Conservation (phyloP, 2,329 filamentous ascomycete genomes). For the Aspergillus tanneri region DNA sequence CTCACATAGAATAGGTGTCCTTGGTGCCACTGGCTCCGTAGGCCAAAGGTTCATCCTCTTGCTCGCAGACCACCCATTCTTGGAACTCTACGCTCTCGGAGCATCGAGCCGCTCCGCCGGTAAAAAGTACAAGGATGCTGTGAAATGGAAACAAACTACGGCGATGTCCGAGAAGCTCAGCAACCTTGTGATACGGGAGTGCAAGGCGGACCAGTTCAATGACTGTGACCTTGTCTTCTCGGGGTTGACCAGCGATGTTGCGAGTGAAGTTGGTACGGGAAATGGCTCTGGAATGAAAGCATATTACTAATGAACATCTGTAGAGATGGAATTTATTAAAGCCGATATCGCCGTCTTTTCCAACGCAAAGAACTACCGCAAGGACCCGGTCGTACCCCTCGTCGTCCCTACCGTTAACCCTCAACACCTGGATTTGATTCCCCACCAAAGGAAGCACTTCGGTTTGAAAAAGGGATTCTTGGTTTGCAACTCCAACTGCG, state of each 20-base stretch:
- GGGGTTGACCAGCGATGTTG: conserved; percentile 87
- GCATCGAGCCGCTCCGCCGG: conserved; percentile 86
- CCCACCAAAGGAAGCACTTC: conserved; percentile 76
- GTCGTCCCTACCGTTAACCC: conserved; percentile 96
- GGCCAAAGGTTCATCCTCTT: conserved; percentile 94
- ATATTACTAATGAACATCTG: conserved; percentile 5
- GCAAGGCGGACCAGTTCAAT: conserved; percentile 74
- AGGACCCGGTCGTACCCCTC: conserved; percentile 83
- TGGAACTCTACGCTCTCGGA: conserved; percentile 83
- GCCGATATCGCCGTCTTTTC: conserved; percentile 91
- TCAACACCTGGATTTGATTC: conserved; percentile 79
- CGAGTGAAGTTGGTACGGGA: conserved; percentile 77
- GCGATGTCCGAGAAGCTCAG: conserved; percentile 75
- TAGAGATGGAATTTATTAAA: conserved; percentile 87
- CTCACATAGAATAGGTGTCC: conserved; percentile 58
- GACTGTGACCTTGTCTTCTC: conserved; percentile 95
- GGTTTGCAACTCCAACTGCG: conserved; percentile 98
- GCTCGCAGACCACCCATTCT: conserved; percentile 80
- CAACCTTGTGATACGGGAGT: conserved; percentile 81
- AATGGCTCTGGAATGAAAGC: not conserved
- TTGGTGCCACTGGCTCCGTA: conserved; percentile 90
- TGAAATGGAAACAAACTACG: conserved; percentile 87
- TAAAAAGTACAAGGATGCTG: conserved; percentile 92
- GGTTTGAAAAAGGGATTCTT: conserved; percentile 80
- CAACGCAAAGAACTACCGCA: conserved; percentile 96